Base-by-base conservation (phyloP, 805 yeast genomes). In the Nakazawaea ishiwadae region DNA sequence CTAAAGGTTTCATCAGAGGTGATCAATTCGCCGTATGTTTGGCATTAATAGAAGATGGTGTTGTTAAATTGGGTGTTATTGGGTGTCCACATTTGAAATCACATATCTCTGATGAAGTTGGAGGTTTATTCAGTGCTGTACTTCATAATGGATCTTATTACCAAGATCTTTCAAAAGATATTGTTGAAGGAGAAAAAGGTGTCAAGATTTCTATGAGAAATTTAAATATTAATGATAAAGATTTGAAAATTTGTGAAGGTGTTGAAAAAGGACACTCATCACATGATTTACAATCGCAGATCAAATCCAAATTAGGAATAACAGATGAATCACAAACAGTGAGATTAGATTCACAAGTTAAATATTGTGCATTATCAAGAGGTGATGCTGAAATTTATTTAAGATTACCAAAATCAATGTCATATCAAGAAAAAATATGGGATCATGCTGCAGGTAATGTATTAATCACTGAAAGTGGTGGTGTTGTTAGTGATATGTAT, bases 371-470 rank as follows among this genome's bases (percentile, higher is more conserved):
- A 12, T 71, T 93, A 35, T 81, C 97, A 9, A 73, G 82, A 48
- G 99, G 99, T 27, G 83, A 84, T 42, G 98, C 96, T 3, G 97
- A 93, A 53, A 75, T 93, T 11, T 93, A 95, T 54, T 68, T 93
- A 46, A 80, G 99, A 51, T 65, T 95, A 44, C 99, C 99, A 11
- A 77, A 81, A 35, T 79, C 73, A 49, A 69, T 78, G 39, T 63
- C 74, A 3, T 93, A 90, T 59, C 75, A 86, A 52, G 99, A 93
- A 59, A 93, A 93, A 63, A 89, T 93, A 46, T 93, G 99, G 98
- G 99, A 93, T 63, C 99, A 93, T 60, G 98, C 98, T 15, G 95
- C 97, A 2, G 99, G 99, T 3, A 83, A 84, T 54, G 70, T 91
- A 11, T 72, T 93, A 46, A 81, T 95, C 35, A 71, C 75, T 27